Evolutionary conservation across 352 stramenopile genomes (phyloP).

Genomic region (Globisporangium splendens): DNA sequence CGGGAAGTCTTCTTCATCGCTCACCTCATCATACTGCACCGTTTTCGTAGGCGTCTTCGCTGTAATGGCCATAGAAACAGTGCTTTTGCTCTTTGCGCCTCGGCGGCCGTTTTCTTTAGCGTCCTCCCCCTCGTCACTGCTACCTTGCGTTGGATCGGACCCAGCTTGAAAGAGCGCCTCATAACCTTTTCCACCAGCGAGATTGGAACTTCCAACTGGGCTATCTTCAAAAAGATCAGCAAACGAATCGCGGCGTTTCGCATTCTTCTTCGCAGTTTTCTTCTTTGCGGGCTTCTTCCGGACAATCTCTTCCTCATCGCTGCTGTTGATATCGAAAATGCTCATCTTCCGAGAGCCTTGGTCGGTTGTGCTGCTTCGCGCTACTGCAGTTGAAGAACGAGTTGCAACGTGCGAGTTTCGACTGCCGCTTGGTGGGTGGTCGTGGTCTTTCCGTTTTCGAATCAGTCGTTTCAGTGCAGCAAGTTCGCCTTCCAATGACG

Average conservation of each 20-base stretch:
- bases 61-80: background rate
- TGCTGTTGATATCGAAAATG: conserved; percentile 70
- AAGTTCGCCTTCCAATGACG: conserved; percentile 59
- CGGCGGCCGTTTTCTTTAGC: conserved; percentile 16
- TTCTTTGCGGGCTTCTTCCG: conserved; percentile 13
- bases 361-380: background rate
- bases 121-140: conserved; percentile 15
- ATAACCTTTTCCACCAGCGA: conserved; percentile 38
- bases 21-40: background rate
- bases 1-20: conserved; percentile 18
- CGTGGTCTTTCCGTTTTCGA: conserved; percentile 37
- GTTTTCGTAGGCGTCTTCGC: background rate
- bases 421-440: conserved; percentile 6
- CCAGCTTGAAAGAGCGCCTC: conserved; percentile 52
- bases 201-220: conserved; percentile 16
- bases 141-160: background rate
- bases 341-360: conserved; percentile 43
- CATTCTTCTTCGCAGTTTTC: conserved; percentile 16
- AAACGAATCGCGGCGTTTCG: conserved; percentile 66
- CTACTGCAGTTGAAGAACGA: background rate
- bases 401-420: background rate
- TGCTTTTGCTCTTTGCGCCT: background rate
- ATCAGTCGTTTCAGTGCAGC: conserved; percentile 68
- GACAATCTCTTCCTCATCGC: conserved; percentile 30
- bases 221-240: conserved; percentile 68